Percentiles rank a stretch among this genome's conserved stretches.
Evolutionary conservation across 2,329 filamentous ascomycete species (phyloP).

Genomic region (Microcyclospora tardicrescens): DNA sequence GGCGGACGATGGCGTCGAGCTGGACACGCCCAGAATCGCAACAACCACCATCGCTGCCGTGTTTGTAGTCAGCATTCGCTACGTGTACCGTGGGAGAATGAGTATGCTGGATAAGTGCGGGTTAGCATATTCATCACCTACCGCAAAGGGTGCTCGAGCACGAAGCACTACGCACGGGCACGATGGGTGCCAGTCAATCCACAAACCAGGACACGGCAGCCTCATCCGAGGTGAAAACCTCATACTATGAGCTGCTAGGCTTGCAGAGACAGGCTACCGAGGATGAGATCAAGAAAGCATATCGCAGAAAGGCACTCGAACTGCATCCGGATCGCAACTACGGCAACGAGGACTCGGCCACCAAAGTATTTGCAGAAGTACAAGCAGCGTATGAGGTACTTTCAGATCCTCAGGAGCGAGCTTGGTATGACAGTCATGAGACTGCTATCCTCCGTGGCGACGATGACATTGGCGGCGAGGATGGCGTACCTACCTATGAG

Average conservation of each 20-base stretch:
- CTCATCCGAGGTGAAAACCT: constrained; percentile 45
- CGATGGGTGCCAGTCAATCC: constrained; percentile 37
- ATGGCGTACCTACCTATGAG: constrained; percentile 48
- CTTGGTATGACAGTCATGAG: constrained; percentile 95
- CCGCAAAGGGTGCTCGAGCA: too few relatives aligned
- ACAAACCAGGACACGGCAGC: constrained; percentile 16
- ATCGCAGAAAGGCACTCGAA: constrained; percentile 79
- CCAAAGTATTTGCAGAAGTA: constrained; percentile 75
- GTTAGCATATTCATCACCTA: too few relatives aligned
- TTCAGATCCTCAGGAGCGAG: constrained; percentile 85
- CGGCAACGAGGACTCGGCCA: constrained; percentile 71
- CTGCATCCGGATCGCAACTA: constrained; percentile 91
- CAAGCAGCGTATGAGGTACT: constrained; percentile 93
- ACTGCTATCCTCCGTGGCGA: constrained; percentile 65
- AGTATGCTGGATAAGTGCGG: too few relatives aligned
- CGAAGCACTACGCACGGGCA: too few relatives aligned
- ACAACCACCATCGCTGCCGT: too few relatives aligned
- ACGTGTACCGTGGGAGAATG: too few relatives aligned
- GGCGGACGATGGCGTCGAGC: too few relatives aligned
- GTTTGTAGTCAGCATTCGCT: too few relatives aligned
- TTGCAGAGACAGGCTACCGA: constrained; percentile 61
- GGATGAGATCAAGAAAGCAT: constrained; percentile 92
- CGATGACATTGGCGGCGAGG: constrained; percentile 34
- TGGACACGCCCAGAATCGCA: too few relatives aligned
- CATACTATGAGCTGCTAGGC: constrained; percentile 75